phyloP scores from a whole-genome alignment of 2,329 filamentous ascomycete genomes.

The Calonectria naviculata region DNA sequence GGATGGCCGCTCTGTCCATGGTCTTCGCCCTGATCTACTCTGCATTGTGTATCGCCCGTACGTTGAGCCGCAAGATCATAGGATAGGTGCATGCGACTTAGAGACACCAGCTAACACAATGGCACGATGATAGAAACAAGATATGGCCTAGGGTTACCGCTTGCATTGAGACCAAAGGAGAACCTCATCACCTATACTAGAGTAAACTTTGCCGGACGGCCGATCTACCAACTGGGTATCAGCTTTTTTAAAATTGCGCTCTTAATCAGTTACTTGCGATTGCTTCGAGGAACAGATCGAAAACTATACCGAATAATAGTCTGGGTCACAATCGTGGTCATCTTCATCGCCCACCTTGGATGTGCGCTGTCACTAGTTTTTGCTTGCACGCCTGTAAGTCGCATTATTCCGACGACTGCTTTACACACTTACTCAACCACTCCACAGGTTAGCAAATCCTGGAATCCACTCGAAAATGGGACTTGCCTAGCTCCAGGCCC shows the following conservation, averaged over 20 bases:
- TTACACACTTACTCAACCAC: not conserved
- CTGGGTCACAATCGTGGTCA: constrained; percentile 54
- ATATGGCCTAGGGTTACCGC: constrained; percentile 62
- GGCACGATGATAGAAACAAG: constrained; percentile 55
- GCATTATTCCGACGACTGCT: not conserved
- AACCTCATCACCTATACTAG: constrained; percentile 58
- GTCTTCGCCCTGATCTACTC: constrained; percentile 61
- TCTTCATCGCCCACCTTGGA: constrained; percentile 59
- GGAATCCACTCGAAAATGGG: constrained; percentile 53
- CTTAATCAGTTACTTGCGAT: constrained; percentile 62
- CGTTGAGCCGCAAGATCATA: constrained; percentile 29
- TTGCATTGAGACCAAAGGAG: constrained; percentile 54
- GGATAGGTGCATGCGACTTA: not conserved
- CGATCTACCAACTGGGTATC: constrained; percentile 66
- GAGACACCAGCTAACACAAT: not conserved
- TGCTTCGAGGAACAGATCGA: constrained; percentile 61
- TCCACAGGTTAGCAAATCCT: constrained; percentile 54
- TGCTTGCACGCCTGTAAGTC: constrained; percentile 58
- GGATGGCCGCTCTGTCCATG: constrained; percentile 52
- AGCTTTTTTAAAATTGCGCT: constrained; percentile 67
- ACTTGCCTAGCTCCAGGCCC: constrained; percentile 58
- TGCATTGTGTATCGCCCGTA: constrained; percentile 61
- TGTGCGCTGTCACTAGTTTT: constrained; percentile 62
- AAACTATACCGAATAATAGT: constrained; percentile 56
- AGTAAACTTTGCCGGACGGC: constrained; percentile 64